phyloP scores from a whole-genome alignment of 2,329 filamentous ascomycete species.

The Trichophyton rubrum region DNA sequence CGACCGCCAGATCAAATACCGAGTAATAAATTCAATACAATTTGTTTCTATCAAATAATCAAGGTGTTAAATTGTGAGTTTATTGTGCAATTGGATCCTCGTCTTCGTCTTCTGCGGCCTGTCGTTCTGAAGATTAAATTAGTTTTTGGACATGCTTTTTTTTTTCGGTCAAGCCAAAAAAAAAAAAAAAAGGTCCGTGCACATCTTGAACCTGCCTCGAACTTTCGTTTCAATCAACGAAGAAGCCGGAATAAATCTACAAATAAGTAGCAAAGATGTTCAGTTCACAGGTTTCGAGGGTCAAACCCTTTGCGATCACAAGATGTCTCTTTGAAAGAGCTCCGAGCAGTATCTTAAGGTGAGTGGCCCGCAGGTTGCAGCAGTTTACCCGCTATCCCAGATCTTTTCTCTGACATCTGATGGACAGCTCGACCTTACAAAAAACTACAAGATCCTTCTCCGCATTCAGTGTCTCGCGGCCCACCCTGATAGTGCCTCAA shows the following conservation, averaged over 20 bases:
- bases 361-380: background rate
- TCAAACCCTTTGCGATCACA: background rate
- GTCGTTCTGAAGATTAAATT: background rate
- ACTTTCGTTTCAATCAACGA: background rate
- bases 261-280: background rate
- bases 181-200: background rate
- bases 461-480: constrained; percentile 11
- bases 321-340: background rate
- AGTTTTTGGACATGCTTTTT: background rate
- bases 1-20: background rate
- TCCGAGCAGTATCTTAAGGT: background rate
- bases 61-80: background rate
- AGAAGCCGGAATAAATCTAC: background rate
- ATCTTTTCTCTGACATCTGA: background rate
- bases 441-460: background rate
- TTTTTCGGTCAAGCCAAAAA: background rate
- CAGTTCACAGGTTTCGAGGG: background rate
- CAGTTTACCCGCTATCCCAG: background rate
- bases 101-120: background rate
- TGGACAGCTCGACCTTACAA: background rate
- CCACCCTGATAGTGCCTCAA: constrained; percentile 20
- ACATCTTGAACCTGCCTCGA: background rate
- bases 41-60: background rate
- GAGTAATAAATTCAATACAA: background rate
- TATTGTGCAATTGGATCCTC: background rate